Conservation (phyloP, 2,329 filamentous ascomycete genomes). For the Botrytis porri region DNA sequence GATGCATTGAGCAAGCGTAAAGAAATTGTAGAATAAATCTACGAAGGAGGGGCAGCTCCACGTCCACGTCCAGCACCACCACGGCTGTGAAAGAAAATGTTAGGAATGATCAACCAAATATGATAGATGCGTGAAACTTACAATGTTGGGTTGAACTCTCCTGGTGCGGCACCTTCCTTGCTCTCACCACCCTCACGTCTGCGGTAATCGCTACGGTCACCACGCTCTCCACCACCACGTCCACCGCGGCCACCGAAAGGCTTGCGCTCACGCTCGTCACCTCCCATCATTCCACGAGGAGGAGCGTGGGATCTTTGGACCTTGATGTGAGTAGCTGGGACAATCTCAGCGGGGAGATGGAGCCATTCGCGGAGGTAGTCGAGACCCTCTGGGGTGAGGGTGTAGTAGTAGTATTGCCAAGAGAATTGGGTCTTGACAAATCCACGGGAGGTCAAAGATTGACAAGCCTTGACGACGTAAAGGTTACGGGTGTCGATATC, state of each 20-base stretch:
- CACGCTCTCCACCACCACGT: conserved; percentile 60
- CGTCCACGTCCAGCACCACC: conserved; percentile 87
- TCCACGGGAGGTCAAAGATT: conserved; percentile 96
- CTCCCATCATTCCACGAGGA: conserved; percentile 89
- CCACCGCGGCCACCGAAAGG: conserved; percentile 74
- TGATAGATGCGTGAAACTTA: conserved; percentile 45
- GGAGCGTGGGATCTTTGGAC: conserved; percentile 98
- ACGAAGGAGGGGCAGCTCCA: conserved; percentile 59
- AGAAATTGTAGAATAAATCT: conserved; percentile 31
- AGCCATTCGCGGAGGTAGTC: conserved; percentile 99
- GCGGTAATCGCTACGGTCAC: conserved; percentile 83
- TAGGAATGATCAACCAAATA: conserved; percentile 17
- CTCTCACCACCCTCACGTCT: conserved; percentile 71
- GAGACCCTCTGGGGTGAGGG: conserved; percentile 97
- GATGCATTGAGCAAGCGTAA: conserved; percentile 38
- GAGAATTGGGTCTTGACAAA: conserved; percentile 99
- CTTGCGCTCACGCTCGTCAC: conserved; percentile 77
- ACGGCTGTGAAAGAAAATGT: conserved; percentile 57
- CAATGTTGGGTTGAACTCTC: conserved; percentile 91
- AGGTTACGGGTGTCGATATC: conserved; percentile 99
- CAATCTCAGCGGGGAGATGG: conserved; percentile 98
- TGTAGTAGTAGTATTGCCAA: conserved; percentile 99
- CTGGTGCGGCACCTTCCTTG: conserved; percentile 89
- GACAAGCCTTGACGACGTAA: conserved; percentile 97
- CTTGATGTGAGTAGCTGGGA: conserved; percentile 99